Evolutionary conservation across 257 asterid species (phyloP).

Genomic region (Eustoma russellianum): DNA sequence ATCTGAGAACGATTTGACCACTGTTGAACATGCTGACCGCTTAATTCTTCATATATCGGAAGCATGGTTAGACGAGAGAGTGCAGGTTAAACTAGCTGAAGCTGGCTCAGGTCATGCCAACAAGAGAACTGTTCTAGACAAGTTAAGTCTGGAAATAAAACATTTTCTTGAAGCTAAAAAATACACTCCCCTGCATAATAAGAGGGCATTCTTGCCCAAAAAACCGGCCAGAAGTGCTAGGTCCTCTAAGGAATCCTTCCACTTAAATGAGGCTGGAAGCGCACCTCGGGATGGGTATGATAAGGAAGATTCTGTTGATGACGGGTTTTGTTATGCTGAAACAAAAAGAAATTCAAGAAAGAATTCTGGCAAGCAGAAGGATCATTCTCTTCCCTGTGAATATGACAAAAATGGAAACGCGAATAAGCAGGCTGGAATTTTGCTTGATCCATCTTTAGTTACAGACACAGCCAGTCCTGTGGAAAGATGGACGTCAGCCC

Average conservation of each 20-base stretch:
- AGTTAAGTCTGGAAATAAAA: constrained; percentile 54
- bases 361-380: constrained; percentile 12
- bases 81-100: constrained; percentile 53
- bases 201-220: constrained; percentile 11
- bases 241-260: constrained; percentile 41
- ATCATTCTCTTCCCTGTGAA: constrained; percentile 17
- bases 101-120: constrained; percentile 24
- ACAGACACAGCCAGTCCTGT: constrained; percentile 46
- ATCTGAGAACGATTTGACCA: constrained; percentile 23
- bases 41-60: constrained; percentile 81
- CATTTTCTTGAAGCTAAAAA: constrained; percentile 51
- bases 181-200: constrained; percentile 13
- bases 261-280: constrained; percentile 45
- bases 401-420: constrained; percentile 11
- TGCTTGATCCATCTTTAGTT: constrained; percentile 37
- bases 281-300: constrained; percentile 48
- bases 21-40: constrained; percentile 27
- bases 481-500: constrained; percentile 49
- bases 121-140: constrained; percentile 49
- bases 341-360: constrained; percentile 16
- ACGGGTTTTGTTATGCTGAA: constrained; percentile 16
- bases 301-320: constrained; percentile 31
- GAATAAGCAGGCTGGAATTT: constrained; percentile 16
- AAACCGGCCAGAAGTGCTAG: constrained; percentile 17
- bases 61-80: constrained; percentile 87